phyloP scores from a whole-genome alignment of 257 asterid species.

The Verbena officinalis region DNA sequence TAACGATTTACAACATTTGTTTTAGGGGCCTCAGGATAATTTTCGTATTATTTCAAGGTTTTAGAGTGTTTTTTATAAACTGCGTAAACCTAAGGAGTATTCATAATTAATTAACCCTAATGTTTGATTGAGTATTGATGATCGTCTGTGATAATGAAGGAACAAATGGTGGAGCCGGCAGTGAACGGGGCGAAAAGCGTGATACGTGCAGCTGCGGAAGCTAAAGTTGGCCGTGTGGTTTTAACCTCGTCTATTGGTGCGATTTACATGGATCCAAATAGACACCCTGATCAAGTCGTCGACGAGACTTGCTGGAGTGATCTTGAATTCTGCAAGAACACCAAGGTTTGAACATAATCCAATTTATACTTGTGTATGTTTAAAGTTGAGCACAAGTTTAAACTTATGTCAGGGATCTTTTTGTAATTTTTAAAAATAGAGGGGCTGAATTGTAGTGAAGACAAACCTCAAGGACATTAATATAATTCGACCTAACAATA shows the following conservation, averaged over 20 bases:
- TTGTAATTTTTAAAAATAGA: no score
- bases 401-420: no score
- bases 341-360: constrained; percentile 51
- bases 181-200: constrained; percentile 77
- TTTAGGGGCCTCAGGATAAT: no score
- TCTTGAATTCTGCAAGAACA: constrained; percentile 84
- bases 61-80: no score
- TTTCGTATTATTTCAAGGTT: no score
- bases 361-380: not conserved
- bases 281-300: constrained; percentile 61
- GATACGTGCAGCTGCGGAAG: constrained; percentile 78
- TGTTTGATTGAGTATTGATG: not conserved
- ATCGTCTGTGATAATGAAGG: constrained; percentile 44
- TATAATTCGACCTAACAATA: no score
- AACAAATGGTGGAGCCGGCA: constrained; percentile 98
- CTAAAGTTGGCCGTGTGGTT: constrained; percentile 74
- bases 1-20: no score
- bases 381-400: no score
- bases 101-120: no score
- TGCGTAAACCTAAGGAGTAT: no score
- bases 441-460: no score
- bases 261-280: constrained; percentile 81
- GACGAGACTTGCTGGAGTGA: constrained; percentile 98
- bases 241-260: constrained; percentile 95
- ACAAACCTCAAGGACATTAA: no score